Base-by-base conservation (phyloP, 345 rosid species). In the Erysimum cheiranthoides region DNA sequence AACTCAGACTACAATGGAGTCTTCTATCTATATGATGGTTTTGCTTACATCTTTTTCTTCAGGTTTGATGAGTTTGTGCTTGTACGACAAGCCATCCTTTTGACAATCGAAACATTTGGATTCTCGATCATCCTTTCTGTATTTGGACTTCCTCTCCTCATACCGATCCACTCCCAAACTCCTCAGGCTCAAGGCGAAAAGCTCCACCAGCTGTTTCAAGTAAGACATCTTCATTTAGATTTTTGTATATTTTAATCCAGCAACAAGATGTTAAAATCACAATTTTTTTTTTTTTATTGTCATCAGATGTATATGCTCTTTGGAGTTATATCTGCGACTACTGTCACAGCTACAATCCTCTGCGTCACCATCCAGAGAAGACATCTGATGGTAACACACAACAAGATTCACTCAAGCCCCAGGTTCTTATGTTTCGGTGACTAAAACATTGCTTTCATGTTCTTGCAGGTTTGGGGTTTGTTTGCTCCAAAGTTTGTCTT, bases 401-500 rank as follows among this genome's bases (percentile, higher is more conserved):
- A 27, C 32, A 70, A 78, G 36, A 50, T 59, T 49, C 43, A 72
- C 17, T 61, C 51, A 53, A 18, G 51, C 3, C 34, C 42, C 42
- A 14, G 31, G 43, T 49, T 31, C 1, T 57, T 70, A 34, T 63
- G 36, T 57, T 56, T 69, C 35, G 34, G 17, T 58, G 43, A 68
- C 68, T 63, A 63, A 56, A 65, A 62, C 43, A 18, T 36, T 58
- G 52, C 10, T 54, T 7, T 46, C 21, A 10, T 69, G 46, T 53
- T n/a, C 39, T 82, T 78, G 78, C 96, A 90, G 97, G 98, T 94
- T 18, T 89, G 98, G 98, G 97, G 97, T 49, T 72, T 92, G 69
- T 95, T 95, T 80, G 97, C 97, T 61, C 99, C 97, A 0, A 90
- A 95, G 81, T 88, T 92, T 71, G 99, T 88, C 38, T 95, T 92